Evolutionary conservation across 192 early-diverging fungal genomes (phyloP).

Genomic region (Umbelopsis sp.): DNA sequence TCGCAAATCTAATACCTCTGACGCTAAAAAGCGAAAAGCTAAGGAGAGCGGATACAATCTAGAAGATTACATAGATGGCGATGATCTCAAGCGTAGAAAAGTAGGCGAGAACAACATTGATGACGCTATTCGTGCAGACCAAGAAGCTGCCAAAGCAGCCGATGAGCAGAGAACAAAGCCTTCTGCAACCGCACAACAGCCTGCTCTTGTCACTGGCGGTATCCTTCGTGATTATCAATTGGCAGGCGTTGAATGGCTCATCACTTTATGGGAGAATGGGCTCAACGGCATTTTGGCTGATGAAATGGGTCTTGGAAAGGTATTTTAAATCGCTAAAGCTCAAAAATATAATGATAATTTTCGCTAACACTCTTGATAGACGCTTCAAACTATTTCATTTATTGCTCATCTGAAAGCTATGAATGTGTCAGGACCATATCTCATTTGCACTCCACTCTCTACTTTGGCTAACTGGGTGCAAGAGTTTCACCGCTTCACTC

Average conservation of each 20-base stretch:
- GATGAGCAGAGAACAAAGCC: conserved; percentile 38
- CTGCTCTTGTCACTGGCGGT: conserved; percentile 80
- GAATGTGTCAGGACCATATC: conserved; percentile 83
- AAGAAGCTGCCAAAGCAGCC: neutral
- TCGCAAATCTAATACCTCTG: conserved; percentile 2
- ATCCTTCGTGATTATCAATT: conserved; percentile 92
- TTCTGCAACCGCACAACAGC: conserved; percentile 70
- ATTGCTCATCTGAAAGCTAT: conserved; percentile 80
- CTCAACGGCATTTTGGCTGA: conserved; percentile 96
- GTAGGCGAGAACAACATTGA: conserved; percentile 24
- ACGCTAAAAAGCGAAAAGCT: conserved; percentile 52
- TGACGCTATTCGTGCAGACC: conserved; percentile 30
- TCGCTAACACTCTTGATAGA: conserved; percentile 47
- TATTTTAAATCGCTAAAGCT: conserved; percentile 13
- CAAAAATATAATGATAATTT: neutral
- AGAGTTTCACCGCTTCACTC: conserved; percentile 88
- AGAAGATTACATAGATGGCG: conserved; percentile 51
- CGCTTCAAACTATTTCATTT: conserved; percentile 93
- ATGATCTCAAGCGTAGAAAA: conserved; percentile 46
- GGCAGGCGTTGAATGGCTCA: conserved; percentile 95
- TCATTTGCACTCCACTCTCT: conserved; percentile 88
- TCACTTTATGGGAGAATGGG: conserved; percentile 93
- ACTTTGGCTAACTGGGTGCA: conserved; percentile 92
- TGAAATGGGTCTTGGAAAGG: conserved; percentile 93
- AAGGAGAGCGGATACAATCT: conserved; percentile 52